Percentiles rank a stretch among this genome's conserved stretches.
These are phyloP conservation scores for Lentinula sp. DNA, from an alignment of 768 basidiomycete genomes.

Conservation along the genomic window DNA sequence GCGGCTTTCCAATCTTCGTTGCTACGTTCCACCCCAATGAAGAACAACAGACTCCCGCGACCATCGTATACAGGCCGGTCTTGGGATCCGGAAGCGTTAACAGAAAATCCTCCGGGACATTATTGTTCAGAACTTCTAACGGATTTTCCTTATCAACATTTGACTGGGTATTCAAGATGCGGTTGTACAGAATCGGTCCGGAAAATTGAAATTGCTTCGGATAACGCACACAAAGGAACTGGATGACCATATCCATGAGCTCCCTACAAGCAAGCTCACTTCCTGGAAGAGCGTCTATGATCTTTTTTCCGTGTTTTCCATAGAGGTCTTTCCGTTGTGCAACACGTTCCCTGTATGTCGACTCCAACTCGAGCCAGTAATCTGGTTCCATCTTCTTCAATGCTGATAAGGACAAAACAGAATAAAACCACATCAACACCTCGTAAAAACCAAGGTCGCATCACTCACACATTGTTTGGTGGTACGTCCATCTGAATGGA, in stretches of 20 bases:
- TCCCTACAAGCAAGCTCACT: constrained; percentile 44
- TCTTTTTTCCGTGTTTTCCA: constrained; percentile 26
- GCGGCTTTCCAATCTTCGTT: constrained; percentile 40
- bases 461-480: constrained; percentile 52
- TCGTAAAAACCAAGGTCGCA: background rate
- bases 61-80: constrained; percentile 36
- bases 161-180: constrained; percentile 28
- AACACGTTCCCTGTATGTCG: constrained; percentile 39
- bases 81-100: constrained; percentile 33
- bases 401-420: constrained; percentile 19
- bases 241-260: constrained; percentile 49
- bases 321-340: constrained; percentile 34
- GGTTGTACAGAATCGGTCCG: constrained; percentile 29
- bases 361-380: constrained; percentile 53
- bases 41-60: constrained; percentile 40
- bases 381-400: constrained; percentile 44
- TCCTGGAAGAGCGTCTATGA: constrained; percentile 42
- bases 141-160: constrained; percentile 26
- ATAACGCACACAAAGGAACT: constrained; percentile 51
- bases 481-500: constrained; percentile 50
- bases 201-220: constrained; percentile 43
- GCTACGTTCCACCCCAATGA: constrained; percentile 43
- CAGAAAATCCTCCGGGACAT: constrained; percentile 48
- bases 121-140: constrained; percentile 37
- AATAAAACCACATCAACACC: background rate